Evolutionary conservation across 345 rosid species (phyloP), one percentile per base, ranked within the genome.

Genomic region (Salix udensis): DNA sequence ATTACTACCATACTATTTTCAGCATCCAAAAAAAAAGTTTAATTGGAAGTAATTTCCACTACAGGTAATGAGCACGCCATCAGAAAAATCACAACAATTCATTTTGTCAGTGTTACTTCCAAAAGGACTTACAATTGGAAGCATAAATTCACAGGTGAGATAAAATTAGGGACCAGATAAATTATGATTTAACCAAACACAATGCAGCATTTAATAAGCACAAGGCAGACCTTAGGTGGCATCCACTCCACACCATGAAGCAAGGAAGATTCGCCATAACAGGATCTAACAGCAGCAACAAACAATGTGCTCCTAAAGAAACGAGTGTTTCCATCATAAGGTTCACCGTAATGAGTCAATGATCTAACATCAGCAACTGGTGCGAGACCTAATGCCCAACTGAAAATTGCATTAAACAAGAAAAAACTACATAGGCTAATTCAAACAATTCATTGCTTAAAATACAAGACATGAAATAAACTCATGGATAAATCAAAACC

Each of bases 211-310:
- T 9, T 67, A 68, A 78, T 70, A 26, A 31, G 21, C 36, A 21
- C 34, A 85, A 52, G 68, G 68, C 84, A 39, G 46, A 95, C 98
- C 85, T 93, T 91, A 52, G 97, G 99, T 77, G 99, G 94, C 99
- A 96, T 93, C 99, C 99, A 96, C 65, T 93, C 99, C 71, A 89
- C 97, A 39, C 97, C 99, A 85, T 96, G 99, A 77, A 96, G 99
- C 87, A 96, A 46, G 77, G 93, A 87, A 74, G 99, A 91, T 89
- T 96, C 99, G 72, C 92, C 90, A 61, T 91, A 95, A 78, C 96
- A 96, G 26, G 99, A 90, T 89, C 99, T 88, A 83, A 96, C 98
- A 0, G 97, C 87, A 83, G 99, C 96, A 74, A 93, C 97, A 82
- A 90, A 96, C 72, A 96, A 78, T 14, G 92, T 93, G 86, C 92